These are phyloP conservation scores for Avicennia marina DNA, from an alignment of 257 asterid genomes.

Conservation along the genomic window DNA sequence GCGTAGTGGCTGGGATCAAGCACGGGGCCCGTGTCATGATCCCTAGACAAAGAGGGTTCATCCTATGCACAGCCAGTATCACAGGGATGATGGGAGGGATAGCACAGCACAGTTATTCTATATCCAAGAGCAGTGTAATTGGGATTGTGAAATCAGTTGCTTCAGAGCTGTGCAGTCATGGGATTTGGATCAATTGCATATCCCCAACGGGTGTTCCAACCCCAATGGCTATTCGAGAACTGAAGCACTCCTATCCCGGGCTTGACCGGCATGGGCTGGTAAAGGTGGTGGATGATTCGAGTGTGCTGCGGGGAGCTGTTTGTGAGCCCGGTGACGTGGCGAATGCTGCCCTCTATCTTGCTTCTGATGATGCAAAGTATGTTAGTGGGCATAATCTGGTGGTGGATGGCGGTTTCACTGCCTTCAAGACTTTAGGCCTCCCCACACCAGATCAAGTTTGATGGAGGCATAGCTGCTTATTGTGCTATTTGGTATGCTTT, in stretches of 20 bases:
- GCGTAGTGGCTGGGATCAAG: conserved; percentile 69
- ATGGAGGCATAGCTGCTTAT: too few species aligned
- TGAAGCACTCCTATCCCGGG: conserved; percentile 15
- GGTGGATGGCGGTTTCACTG: conserved; percentile 50
- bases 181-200: conserved; percentile 72
- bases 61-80: conserved; percentile 79
- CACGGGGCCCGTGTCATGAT: conserved; percentile 93
- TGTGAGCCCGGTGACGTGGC: conserved; percentile 52
- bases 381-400: conserved; percentile 57
- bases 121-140: conserved; percentile 61
- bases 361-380: conserved; percentile 51
- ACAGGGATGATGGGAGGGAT: conserved; percentile 76
- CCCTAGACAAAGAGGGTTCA: conserved; percentile 53
- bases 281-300: conserved; percentile 25
- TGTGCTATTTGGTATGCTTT: neutral
- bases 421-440: conserved; percentile 30
- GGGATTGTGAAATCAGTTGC: conserved; percentile 61
- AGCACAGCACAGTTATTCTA: conserved; percentile 69
- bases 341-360: conserved; percentile 48
- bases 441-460: conserved; percentile 33
- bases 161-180: conserved; percentile 57
- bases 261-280: conserved; percentile 23
- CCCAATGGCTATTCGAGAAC: conserved; percentile 47
- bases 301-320: conserved; percentile 33
- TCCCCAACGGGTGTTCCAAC: conserved; percentile 89